Evolutionary conservation across 1,284 basidiomycete genomes (phyloP).

Genomic region (Marasmius oreades): DNA sequence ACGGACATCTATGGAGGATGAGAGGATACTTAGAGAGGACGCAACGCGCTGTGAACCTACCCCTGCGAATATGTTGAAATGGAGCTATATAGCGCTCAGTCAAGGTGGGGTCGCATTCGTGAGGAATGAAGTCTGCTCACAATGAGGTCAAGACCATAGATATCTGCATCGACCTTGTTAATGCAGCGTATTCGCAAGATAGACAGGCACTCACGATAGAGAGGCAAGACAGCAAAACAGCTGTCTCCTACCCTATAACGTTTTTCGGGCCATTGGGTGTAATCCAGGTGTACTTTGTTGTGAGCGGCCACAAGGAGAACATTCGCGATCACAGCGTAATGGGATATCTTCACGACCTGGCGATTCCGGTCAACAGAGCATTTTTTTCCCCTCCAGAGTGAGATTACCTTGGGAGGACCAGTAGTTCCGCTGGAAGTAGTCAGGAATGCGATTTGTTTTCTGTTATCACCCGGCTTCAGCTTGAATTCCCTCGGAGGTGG

Average conservation of each 20-base stretch:
- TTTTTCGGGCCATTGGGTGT: conserved; percentile 33
- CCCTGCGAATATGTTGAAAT: conserved; percentile 40
- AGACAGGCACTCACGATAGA: conserved; percentile 18
- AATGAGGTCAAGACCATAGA: conserved; percentile 47
- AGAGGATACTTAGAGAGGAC: neutral
- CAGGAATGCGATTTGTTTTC: conserved; percentile 56
- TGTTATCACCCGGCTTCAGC: conserved; percentile 50
- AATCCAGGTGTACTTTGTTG: conserved; percentile 38
- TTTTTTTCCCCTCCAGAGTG: neutral
- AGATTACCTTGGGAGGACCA: conserved; percentile 50
- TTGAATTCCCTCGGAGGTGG: conserved; percentile 23
- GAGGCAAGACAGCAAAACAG: conserved; percentile 30
- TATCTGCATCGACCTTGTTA: conserved; percentile 35
- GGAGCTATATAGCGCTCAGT: conserved; percentile 28
- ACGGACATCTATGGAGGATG: conserved; percentile 34
- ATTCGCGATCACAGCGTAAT: conserved; percentile 57
- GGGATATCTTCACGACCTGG: conserved; percentile 63
- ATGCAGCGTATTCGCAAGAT: conserved; percentile 8
- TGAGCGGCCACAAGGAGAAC: conserved; percentile 51
- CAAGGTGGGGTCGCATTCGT: neutral
- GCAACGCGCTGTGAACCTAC: conserved; percentile 26
- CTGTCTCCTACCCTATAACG: conserved; percentile 26
- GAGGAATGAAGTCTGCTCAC: conserved; percentile 22
- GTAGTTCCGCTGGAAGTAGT: conserved; percentile 67
- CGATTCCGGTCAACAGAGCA: neutral